Percentiles rank a stretch among this genome's conserved stretches.
phyloP scores from a whole-genome alignment of 2,329 filamentous ascomycete species.

The Cercospora sesami region DNA sequence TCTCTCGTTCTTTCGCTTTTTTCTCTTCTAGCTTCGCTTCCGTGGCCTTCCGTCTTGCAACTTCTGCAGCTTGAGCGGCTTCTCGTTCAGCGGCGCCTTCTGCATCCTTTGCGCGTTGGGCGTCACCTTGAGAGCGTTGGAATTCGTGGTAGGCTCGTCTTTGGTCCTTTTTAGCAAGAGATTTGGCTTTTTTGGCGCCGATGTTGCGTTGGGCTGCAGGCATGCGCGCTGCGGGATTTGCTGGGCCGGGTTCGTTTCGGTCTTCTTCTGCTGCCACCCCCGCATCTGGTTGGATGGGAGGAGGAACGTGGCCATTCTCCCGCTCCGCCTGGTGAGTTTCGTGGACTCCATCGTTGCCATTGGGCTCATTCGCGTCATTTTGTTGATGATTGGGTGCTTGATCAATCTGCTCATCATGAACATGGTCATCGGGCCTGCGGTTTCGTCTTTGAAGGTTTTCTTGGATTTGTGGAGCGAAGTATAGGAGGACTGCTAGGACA shows the following conservation, averaged over 20 bases:
- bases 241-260: constrained; percentile 35
- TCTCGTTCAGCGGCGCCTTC: constrained; percentile 49
- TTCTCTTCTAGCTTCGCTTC: constrained; percentile 48
- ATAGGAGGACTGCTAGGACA: constrained; percentile 47
- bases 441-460: constrained; percentile 34
- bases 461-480: constrained; percentile 51
- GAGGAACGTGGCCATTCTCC: neutral
- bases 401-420: neutral
- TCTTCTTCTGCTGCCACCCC: neutral
- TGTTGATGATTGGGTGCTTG: neutral
- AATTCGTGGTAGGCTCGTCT: constrained; percentile 52
- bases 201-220: constrained; percentile 35
- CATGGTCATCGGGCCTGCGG: neutral
- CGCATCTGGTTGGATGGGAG: neutral
- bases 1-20: constrained; percentile 44
- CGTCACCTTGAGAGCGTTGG: constrained; percentile 50
- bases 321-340: neutral
- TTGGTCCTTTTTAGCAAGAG: constrained; percentile 48
- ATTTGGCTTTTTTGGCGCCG: constrained; percentile 53
- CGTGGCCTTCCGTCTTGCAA: constrained; percentile 43
- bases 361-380: neutral
- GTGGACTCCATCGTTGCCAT: neutral
- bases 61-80: constrained; percentile 44
- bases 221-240: constrained; percentile 27
- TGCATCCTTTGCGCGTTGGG: constrained; percentile 46